phyloP scores from a whole-genome alignment of 108 stramenopile genomes.

The Schizochytrium sp. region DNA sequence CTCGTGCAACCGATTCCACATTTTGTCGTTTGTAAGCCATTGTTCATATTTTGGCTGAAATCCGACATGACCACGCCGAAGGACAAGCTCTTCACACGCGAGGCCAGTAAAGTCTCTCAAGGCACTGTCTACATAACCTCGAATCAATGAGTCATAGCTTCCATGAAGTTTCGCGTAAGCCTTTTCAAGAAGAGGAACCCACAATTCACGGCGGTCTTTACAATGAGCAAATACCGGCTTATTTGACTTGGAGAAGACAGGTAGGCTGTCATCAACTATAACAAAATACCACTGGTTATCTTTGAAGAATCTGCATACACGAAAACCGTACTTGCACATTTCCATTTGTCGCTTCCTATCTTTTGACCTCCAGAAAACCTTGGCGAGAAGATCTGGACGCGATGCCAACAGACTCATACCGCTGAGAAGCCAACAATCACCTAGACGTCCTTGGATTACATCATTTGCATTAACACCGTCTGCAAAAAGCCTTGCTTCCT shows the following conservation, averaged over 20 bases:
- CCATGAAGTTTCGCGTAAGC: slow-evolving; percentile 71
- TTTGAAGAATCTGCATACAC: slow-evolving; percentile 66
- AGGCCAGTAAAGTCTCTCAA: slow-evolving; percentile 70
- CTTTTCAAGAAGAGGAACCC: slow-evolving; percentile 71
- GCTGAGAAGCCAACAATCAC: slow-evolving; percentile 65
- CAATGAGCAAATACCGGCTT: slow-evolving; percentile 32
- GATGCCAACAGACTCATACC: slow-evolving; percentile 56
- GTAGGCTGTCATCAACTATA: slow-evolving; percentile 68
- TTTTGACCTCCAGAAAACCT: slow-evolving; percentile 25
- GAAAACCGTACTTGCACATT: slow-evolving; percentile 68
- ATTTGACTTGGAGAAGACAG: slow-evolving; percentile 49
- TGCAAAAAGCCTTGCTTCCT: slow-evolving; percentile 65
- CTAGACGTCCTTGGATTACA: slow-evolving; percentile 57
- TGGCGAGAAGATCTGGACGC: background rate
- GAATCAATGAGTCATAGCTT: slow-evolving; percentile 59
- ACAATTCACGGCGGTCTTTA: slow-evolving; percentile 65
- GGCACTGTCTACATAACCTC: slow-evolving; percentile 67
- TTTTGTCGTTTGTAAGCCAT: slow-evolving; percentile 13
- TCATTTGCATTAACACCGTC: slow-evolving; percentile 65
- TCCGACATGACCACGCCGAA: slow-evolving; percentile 24
- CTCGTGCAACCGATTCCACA: slow-evolving; percentile 23
- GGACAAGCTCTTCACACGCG: slow-evolving; percentile 54
- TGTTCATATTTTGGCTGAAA: slow-evolving; percentile 24
- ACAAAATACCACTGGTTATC: slow-evolving; percentile 68
- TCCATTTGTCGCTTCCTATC: slow-evolving; percentile 1